phyloP scores from a whole-genome alignment of 768 basidiomycete genomes.

The Phylloporus arenicola region DNA sequence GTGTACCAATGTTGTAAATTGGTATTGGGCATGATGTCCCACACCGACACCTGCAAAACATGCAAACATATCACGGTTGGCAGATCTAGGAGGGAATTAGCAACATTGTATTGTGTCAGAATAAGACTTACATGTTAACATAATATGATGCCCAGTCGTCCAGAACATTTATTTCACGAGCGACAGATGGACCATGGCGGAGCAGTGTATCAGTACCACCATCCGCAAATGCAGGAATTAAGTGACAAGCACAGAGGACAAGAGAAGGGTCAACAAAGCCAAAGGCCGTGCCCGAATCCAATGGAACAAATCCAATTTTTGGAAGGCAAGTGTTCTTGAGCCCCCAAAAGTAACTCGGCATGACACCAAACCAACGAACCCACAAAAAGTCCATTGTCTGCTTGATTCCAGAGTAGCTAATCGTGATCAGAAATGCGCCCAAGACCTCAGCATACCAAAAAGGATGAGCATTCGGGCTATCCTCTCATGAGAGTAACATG shows the following conservation, averaged over 20 bases:
- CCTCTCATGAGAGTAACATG: background rate
- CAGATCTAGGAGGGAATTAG: background rate
- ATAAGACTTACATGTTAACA: background rate
- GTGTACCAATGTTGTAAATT: too few species aligned
- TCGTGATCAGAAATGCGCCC: background rate
- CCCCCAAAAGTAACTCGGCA: background rate
- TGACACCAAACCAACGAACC: background rate
- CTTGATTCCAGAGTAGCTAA: background rate
- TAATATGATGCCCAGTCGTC: background rate
- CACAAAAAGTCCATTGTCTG: background rate
- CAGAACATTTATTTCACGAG: background rate
- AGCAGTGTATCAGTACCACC: background rate
- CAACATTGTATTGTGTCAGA: too few species aligned
- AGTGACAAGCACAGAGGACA: background rate
- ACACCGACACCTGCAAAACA: background rate
- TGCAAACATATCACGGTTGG: background rate
- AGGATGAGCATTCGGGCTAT: background rate
- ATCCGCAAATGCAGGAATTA: background rate
- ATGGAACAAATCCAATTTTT: background rate
- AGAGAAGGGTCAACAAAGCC: background rate
- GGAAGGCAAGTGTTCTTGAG: background rate
- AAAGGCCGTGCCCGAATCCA: background rate
- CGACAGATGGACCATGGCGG: background rate
- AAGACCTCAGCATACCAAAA: background rate
- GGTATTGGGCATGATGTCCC: background rate